Evolutionary conservation across 805 yeast genomes (phyloP).

Genomic region (Candida cerambycidarum): DNA sequence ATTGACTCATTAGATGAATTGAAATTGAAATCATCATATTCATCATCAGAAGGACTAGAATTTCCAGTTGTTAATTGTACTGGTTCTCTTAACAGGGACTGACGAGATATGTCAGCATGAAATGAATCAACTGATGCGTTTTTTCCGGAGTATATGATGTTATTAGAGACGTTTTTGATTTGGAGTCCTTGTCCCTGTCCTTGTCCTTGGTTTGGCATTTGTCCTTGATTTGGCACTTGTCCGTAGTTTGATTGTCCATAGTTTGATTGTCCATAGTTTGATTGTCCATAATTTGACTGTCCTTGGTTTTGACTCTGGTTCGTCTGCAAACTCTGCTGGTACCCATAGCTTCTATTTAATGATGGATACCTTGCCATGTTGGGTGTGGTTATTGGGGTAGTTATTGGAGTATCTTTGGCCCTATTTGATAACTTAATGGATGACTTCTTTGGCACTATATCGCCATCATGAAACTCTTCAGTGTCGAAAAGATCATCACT

Average conservation of each 20-base stretch:
- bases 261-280: not conserved
- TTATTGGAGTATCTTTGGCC: not conserved
- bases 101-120: constrained; percentile 21
- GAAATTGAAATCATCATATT: constrained; percentile 19
- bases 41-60: constrained; percentile 2
- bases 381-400: not conserved
- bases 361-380: constrained; percentile 7
- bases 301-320: not conserved
- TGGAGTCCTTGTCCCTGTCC: constrained; percentile 4
- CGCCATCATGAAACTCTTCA: constrained; percentile 7
- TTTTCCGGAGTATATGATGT: constrained; percentile 20
- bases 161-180: constrained; percentile 19
- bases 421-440: not conserved
- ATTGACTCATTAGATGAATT: constrained; percentile 17
- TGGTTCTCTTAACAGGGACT: constrained; percentile 7
- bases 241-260: too few relatives aligned
- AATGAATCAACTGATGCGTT: constrained; percentile 27
- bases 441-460: not conserved
- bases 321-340: not conserved
- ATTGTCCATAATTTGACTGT: not conserved
- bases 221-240: too few relatives aligned
- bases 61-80: not conserved
- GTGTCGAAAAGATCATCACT: constrained; percentile 21
- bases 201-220: too few relatives aligned
- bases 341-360: not conserved